Conservation (phyloP, 2,329 filamentous ascomycete species). For the Penicillium hesseltinei region DNA sequence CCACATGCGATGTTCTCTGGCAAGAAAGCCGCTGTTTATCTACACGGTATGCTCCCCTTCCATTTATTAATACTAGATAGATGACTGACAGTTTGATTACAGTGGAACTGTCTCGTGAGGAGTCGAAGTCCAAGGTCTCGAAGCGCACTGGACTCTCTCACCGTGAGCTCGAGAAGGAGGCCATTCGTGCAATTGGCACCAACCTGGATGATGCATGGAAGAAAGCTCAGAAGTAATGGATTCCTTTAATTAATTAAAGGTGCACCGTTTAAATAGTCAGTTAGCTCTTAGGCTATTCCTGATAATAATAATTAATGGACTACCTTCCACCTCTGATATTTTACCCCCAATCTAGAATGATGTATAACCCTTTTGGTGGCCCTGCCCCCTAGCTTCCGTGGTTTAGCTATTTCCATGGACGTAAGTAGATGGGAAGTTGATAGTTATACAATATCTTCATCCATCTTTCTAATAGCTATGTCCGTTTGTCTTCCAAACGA, state of each 20-base stretch:
- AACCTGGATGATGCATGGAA: conserved; percentile 32
- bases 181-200: conserved; percentile 30
- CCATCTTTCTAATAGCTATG: no score
- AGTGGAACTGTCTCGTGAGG: conserved; percentile 37
- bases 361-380: neutral
- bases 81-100: neutral
- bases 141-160: conserved; percentile 27
- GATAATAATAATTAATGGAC: neutral
- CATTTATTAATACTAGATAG: neutral
- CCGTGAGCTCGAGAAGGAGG: conserved; percentile 29
- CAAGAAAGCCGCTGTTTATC: conserved; percentile 57
- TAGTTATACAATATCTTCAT: no score
- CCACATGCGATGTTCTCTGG: conserved; percentile 61
- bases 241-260: neutral
- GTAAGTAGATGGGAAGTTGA: neutral
- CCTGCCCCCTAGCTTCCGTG: neutral
- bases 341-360: neutral
- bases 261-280: neutral
- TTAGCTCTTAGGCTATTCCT: neutral
- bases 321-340: no score
- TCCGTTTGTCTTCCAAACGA: no score
- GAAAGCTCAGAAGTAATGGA: neutral
- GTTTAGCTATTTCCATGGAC: no score
- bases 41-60: conserved; percentile 51
- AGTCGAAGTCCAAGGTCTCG: conserved; percentile 29